A percentile compares a stretch with the other conserved stretches of the same genome.
phyloP scores from a whole-genome alignment of 371 early-diverging fungal species.

The Mucor mucedo region DNA sequence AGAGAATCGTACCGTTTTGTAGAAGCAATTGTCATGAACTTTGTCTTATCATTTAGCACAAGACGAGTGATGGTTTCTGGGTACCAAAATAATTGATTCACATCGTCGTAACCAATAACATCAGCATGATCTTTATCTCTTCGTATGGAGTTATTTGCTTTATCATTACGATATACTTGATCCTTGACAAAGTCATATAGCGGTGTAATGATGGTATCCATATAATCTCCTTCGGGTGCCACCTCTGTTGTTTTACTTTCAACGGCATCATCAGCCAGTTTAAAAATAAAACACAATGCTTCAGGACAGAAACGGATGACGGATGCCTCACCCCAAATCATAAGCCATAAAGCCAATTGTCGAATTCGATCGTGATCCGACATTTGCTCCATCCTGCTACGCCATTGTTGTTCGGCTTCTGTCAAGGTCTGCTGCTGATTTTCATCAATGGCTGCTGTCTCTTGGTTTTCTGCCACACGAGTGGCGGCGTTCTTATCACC shows the following conservation, averaged over 20 bases:
- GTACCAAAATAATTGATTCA: slow-evolving; percentile 88
- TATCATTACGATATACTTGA: slow-evolving; percentile 74
- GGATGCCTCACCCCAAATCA: slow-evolving; percentile 90
- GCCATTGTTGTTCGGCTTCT: slow-evolving; percentile 71
- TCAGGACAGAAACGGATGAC: slow-evolving; percentile 82
- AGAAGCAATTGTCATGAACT: slow-evolving; percentile 62
- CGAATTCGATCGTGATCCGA: slow-evolving; percentile 70
- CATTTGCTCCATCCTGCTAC: slow-evolving; percentile 68
- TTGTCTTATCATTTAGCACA: slow-evolving; percentile 53
- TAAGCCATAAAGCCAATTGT: slow-evolving; percentile 79
- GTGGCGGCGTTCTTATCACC: slow-evolving; percentile 37
- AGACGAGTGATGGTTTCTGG: slow-evolving; percentile 68
- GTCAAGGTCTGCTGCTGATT: slow-evolving; percentile 22
- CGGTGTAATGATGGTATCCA: slow-evolving; percentile 72
- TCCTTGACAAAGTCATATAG: slow-evolving; percentile 78
- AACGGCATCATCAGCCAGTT: slow-evolving; percentile 67
- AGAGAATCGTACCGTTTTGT: slow-evolving; percentile 66
- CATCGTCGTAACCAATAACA: slow-evolving; percentile 86
- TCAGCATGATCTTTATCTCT: slow-evolving; percentile 80
- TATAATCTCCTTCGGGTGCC: slow-evolving; percentile 68
- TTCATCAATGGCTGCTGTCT: slow-evolving; percentile 9
- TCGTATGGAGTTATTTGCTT: slow-evolving; percentile 68
- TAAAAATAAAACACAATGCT: slow-evolving; percentile 82
- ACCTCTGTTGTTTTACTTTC: slow-evolving; percentile 1
- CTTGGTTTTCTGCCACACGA: slow-evolving; percentile 15